Percentiles rank a stretch among this genome's conserved stretches.
Conservation (phyloP, 78 protist species). For the Chrysochromulina parva region DNA sequence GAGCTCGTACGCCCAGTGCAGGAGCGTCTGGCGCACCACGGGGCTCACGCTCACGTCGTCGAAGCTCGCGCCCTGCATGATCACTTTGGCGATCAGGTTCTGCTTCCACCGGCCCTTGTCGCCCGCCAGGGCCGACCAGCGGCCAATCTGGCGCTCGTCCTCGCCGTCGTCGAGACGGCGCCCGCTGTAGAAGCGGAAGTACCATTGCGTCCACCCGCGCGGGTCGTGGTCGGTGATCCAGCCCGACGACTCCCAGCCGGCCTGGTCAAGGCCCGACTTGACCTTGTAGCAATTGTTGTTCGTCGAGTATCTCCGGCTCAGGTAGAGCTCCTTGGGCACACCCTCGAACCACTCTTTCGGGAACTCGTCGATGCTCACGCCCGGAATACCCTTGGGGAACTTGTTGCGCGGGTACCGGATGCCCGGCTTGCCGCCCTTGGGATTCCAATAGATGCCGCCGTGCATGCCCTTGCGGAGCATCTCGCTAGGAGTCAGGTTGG, state of each 20-base stretch:
- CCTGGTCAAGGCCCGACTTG: background rate
- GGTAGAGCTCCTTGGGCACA: background rate
- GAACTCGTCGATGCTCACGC: conserved; percentile 6
- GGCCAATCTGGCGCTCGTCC: conserved; percentile 2
- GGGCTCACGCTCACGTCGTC: background rate
- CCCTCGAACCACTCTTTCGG: conserved; percentile 9
- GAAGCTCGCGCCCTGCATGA: background rate
- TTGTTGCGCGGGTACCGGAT: background rate
- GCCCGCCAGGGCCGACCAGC: background rate
- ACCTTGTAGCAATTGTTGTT: background rate
- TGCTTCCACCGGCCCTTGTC: conserved; percentile 13
- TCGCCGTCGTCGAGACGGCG: background rate
- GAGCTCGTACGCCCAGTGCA: conserved; percentile 25
- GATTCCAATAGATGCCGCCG: conserved; percentile 20
- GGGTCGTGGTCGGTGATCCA: conserved; percentile 4
- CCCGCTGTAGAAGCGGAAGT: conserved; percentile 1
- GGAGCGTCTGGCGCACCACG: background rate
- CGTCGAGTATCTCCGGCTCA: background rate
- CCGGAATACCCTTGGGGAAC: conserved; percentile 8
- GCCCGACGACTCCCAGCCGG: conserved; percentile 4
- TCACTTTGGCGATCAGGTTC: background rate
- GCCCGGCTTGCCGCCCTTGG: conserved; percentile 12
- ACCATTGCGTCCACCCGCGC: conserved; percentile 11
- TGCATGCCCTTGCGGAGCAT: background rate
- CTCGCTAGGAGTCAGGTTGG: background rate